Evolutionary conservation across 2,329 filamentous ascomycete species (phyloP).

Genomic region (Volutella citrinella): DNA sequence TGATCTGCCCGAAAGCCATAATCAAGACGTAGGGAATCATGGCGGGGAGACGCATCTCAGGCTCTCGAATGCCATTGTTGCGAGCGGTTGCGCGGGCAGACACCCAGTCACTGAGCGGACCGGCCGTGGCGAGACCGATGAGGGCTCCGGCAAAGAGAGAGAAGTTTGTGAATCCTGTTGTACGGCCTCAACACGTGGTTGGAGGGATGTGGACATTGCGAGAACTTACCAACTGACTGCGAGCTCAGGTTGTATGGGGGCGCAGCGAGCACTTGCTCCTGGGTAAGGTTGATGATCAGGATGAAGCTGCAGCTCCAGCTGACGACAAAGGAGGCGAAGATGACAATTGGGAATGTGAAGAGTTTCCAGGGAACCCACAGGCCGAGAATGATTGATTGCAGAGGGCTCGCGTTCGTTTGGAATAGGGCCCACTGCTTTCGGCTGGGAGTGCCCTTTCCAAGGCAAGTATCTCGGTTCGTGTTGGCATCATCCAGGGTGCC

Average conservation of each 20-base stretch:
- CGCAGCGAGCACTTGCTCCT: conserved; percentile 7
- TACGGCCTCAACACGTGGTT: neutral
- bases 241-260: conserved; percentile 14
- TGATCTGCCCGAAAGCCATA: conserved; percentile 43
- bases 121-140: conserved; percentile 39
- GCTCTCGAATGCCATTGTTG: conserved; percentile 45
- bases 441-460: conserved; percentile 2
- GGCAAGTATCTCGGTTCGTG: conserved; percentile 2
- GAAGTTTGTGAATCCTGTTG: conserved; percentile 45
- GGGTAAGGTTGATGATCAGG: conserved; percentile 8
- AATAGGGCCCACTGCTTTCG: conserved; percentile 2
- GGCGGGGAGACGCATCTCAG: conserved; percentile 46
- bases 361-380: conserved; percentile 6
- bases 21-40: conserved; percentile 42
- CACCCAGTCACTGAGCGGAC: conserved; percentile 43
- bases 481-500: neutral
- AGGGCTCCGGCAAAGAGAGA: conserved; percentile 39
- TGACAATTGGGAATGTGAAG: conserved; percentile 10
- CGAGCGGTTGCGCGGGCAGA: conserved; percentile 35
- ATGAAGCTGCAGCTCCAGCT: conserved; percentile 10
- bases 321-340: conserved; percentile 8
- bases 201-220: neutral
- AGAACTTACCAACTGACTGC: conserved; percentile 4
- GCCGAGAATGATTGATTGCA: conserved; percentile 1
- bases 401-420: neutral